Base-by-base conservation (phyloP, 495 filamentous ascomycete species). In the Tuber umbilicatum region DNA sequence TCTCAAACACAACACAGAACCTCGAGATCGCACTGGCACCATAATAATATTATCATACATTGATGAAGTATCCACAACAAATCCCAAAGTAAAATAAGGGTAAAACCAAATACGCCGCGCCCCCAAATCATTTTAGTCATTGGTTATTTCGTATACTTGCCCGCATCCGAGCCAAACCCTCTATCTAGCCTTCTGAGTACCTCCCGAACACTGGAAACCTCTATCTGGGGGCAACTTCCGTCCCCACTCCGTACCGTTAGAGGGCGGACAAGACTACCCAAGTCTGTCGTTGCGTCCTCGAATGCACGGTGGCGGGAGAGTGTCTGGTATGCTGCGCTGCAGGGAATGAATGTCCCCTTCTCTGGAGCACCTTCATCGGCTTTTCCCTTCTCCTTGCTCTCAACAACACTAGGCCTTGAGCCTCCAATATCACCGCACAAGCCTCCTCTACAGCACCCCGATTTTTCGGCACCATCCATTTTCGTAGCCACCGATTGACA, bases 121-220 rank as follows among this genome's bases (percentile, higher is more conserved):
- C 55, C 55, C 27, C 14, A 35, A 64, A 64, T 12, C 55, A 60
- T 31, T 35, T 35, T 19, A 64, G 31, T 10, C 55, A 64, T 64
- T 64, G 14, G 17, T 64, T 64, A 64, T 64, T 64, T 64, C 5
- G 55, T 35, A 7, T 64, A 64, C 55, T 64, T 64, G 55, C 55
- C 55, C 31, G 45, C 78, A 82, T 82, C 84, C 68, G 85, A 78
- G 10, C 89, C 90, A 83, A 97, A 97, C 55, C 93, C 83, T 50
- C 92, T 87, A 81, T 97, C 93, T 81, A 97, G 93, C 73, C 90
- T 90, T 77, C 91, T 92, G 73, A 97, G 82, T 41, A 95, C 92
- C 55, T 90, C 89, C 90, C 94, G 93, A 39, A 97, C 92, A 81
- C 91, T 94, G 6, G 92, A 92, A 1, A 93, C 91, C 81, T 97